Conservation (phyloP, 1,139 yeast genomes). For the Yamadazyma pseudoaaseri region DNA sequence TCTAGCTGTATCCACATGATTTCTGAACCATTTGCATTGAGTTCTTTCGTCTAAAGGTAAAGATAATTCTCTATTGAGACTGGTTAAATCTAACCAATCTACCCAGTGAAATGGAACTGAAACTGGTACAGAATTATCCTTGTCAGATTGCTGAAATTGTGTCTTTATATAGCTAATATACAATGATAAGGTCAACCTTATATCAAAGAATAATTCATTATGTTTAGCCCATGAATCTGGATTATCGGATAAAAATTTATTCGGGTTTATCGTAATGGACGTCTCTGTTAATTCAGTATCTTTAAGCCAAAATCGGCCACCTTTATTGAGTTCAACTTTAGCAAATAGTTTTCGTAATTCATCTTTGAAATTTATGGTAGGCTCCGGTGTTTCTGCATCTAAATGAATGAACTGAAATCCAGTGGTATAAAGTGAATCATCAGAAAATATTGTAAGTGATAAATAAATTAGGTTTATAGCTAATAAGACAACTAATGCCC, state of each 20-base stretch:
- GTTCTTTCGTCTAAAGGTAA: constrained; percentile 16
- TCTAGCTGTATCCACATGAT: constrained; percentile 10
- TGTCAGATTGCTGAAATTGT: constrained; percentile 4
- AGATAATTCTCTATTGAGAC: constrained; percentile 17
- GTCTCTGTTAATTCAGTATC: constrained; percentile 21
- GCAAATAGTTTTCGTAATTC: constrained; percentile 15
- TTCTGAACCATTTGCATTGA: constrained; percentile 13
- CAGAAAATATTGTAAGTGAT: constrained; percentile 11
- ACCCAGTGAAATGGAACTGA: constrained; percentile 29
- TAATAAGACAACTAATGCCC: constrained; percentile 8
- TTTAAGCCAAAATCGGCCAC: constrained; percentile 22
- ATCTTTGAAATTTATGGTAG: constrained; percentile 11
- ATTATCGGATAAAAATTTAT: constrained; percentile 14
- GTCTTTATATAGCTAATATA: constrained; percentile 28
- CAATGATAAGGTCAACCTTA: constrained; percentile 37
- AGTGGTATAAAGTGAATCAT: constrained; percentile 6
- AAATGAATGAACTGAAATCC: constrained; percentile 8
- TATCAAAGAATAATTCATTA: constrained; percentile 31
- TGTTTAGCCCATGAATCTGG: constrained; percentile 19
- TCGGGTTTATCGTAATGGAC: constrained; percentile 17
- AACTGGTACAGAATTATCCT: constrained; percentile 4
- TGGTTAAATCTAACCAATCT: constrained; percentile 28
- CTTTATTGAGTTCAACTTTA: constrained; percentile 18
- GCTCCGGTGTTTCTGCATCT: constrained; percentile 10
- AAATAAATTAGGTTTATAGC: constrained; percentile 9